Evolutionary conservation across 2,329 filamentous ascomycete genomes (phyloP).

Genomic region (Alternaria arbusti): DNA sequence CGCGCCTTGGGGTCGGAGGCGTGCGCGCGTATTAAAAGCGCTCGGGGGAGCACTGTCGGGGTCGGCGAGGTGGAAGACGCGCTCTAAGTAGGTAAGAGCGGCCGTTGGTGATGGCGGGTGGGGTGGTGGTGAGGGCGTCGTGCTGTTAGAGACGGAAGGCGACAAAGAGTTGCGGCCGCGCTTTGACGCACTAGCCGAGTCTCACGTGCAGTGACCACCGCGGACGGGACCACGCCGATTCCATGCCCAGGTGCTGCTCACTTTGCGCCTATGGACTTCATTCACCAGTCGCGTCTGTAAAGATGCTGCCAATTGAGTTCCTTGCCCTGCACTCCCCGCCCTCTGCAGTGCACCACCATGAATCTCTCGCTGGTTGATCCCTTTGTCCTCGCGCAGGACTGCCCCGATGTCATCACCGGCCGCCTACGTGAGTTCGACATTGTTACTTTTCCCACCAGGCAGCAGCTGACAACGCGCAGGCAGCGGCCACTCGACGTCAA

Average conservation of each 20-base stretch:
- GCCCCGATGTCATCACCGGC: constrained; percentile 87
- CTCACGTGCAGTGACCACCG: constrained; percentile 6
- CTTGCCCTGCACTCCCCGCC: constrained; percentile 15
- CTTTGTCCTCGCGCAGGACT: constrained; percentile 77
- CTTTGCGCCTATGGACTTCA: constrained; percentile 22
- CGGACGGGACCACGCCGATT: background rate
- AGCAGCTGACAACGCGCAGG: constrained; percentile 48
- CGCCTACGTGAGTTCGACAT: constrained; percentile 75
- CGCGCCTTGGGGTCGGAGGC: constrained; percentile 27
- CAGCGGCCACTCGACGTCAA: constrained; percentile 68
- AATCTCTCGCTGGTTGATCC: constrained; percentile 76
- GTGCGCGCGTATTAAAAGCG: constrained; percentile 35
- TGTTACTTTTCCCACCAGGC: constrained; percentile 58
- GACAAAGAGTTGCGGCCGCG: constrained; percentile 14
- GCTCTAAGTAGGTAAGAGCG: constrained; percentile 42
- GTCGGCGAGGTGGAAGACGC: constrained; percentile 37
- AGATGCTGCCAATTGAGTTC: constrained; percentile 29
- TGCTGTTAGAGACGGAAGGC: constrained; percentile 24
- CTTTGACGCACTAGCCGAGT: constrained; percentile 17
- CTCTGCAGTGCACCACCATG: constrained; percentile 55
- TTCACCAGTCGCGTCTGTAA: constrained; percentile 17
- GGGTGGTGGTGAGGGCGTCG: constrained; percentile 34
- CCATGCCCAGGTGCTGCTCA: background rate
- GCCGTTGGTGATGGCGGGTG: constrained; percentile 38
- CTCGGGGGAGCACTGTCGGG: constrained; percentile 33